These are phyloP conservation scores for Chlorella vulgaris DNA, from an alignment of 139 green algal species.

Conservation along the genomic window DNA sequence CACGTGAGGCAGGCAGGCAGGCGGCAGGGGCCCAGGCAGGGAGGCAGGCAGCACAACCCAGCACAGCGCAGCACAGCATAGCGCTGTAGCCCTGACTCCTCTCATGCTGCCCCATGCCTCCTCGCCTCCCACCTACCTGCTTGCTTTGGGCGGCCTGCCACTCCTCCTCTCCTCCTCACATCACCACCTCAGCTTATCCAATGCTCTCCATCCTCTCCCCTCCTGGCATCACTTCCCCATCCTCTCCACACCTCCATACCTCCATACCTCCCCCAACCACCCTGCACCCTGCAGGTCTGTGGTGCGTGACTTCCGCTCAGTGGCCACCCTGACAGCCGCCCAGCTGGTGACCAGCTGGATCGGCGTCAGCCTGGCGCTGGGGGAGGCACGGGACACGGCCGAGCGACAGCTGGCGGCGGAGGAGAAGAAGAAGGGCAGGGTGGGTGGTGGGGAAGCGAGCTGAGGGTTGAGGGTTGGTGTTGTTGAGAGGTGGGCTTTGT, in stretches of 20 bases:
- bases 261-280: not conserved
- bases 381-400: slow-evolving; percentile 60
- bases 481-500: no score
- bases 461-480: not conserved
- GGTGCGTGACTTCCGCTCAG: slow-evolving; percentile 64
- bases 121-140: not conserved
- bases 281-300: slow-evolving; percentile 43
- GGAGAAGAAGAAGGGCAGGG: slow-evolving; percentile 21
- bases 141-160: no score
- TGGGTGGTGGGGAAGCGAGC: not conserved
- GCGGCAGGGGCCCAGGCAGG: no score
- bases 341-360: slow-evolving; percentile 76
- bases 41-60: no score
- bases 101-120: not conserved
- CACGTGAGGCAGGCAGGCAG: slow-evolving; percentile 46
- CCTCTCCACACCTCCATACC: not conserved
- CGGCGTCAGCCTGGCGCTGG: slow-evolving; percentile 43
- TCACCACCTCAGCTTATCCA: not conserved
- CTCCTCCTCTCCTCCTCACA: no score
- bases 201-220: not conserved
- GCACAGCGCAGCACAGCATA: no score
- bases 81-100: no score
- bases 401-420: slow-evolving; percentile 72
- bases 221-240: not conserved
- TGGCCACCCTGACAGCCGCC: slow-evolving; percentile 68